A percentile compares a stretch with the other conserved stretches of the same genome.
Evolutionary conservation across 169 alveolate species (phyloP).

Genomic region (Fabrea salina): DNA sequence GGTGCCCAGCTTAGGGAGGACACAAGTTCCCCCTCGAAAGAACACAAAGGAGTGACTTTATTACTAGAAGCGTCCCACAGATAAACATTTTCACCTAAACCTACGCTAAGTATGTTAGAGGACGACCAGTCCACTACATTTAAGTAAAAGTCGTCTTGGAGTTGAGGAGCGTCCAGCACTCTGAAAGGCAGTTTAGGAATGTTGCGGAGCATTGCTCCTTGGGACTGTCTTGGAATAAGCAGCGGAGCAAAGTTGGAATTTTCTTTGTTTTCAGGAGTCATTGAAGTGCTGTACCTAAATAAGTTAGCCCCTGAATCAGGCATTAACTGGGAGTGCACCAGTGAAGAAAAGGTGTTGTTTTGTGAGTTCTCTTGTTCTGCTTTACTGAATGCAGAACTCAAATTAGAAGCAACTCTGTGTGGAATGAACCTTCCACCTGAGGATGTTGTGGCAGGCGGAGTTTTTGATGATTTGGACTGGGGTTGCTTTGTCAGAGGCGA

Average conservation of each 20-base stretch:
- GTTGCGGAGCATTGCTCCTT: neutral
- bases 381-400: constrained; percentile 1
- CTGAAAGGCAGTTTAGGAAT: constrained; percentile 44
- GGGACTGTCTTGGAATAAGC: neutral
- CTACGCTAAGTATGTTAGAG: constrained; percentile 86
- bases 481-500: neutral
- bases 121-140: constrained; percentile 88
- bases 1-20: constrained; percentile 90
- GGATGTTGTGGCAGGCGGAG: neutral
- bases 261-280: constrained; percentile 5
- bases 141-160: constrained; percentile 90
- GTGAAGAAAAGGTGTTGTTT: neutral
- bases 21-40: constrained; percentile 75
- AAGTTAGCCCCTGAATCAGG: neutral
- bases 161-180: constrained; percentile 90
- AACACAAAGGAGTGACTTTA: constrained; percentile 82
- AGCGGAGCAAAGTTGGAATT: neutral
- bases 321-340: neutral
- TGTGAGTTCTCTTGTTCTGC: constrained; percentile 15
- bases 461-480: neutral
- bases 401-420: neutral
- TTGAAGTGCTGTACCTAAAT: neutral
- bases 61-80: constrained; percentile 89
- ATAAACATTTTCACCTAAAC: constrained; percentile 83
- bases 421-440: constrained; percentile 37